These are phyloP conservation scores for Leccinum huronense DNA, from an alignment of 1,284 basidiomycete genomes.

Conservation along the genomic window DNA sequence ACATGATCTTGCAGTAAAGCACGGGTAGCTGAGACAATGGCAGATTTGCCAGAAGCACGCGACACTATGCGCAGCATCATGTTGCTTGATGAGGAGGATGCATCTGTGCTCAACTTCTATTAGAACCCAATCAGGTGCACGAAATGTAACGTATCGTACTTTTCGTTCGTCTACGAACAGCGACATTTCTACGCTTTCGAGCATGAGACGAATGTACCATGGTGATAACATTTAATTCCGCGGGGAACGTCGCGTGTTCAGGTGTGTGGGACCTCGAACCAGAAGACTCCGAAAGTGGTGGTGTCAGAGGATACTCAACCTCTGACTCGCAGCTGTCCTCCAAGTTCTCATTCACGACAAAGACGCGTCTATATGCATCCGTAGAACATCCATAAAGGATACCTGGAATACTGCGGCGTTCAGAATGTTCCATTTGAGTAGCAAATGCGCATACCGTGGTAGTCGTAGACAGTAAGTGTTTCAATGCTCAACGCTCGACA, in stretches of 20 bases:
- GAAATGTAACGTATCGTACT: conserved; percentile 21
- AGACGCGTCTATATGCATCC: conserved; percentile 39
- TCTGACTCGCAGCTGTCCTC: conserved; percentile 51
- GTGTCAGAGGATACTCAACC: conserved; percentile 65
- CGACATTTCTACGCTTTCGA: conserved; percentile 28
- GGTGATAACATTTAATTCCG: conserved; percentile 40
- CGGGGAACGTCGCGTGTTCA: conserved; percentile 32
- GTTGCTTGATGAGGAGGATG: conserved; percentile 17
- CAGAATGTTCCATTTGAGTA: conserved; percentile 9
- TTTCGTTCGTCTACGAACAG: conserved; percentile 25
- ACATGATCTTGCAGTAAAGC: conserved; percentile 31
- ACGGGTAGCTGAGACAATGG: conserved; percentile 46
- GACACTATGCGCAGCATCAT: conserved; percentile 48
- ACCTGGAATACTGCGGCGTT: conserved; percentile 39
- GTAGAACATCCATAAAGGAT: conserved; percentile 45
- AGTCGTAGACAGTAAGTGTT: conserved; percentile 67
- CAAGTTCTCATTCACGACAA: conserved; percentile 29
- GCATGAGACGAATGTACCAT: conserved; percentile 28
- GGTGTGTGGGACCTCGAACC: conserved; percentile 61
- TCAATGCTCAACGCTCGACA: conserved; percentile 57
- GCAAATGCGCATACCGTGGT: conserved; percentile 49
- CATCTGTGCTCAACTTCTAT: conserved; percentile 15
- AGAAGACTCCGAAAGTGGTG: conserved; percentile 67
- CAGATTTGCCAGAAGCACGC: conserved; percentile 49
- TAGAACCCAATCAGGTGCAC: conserved; percentile 9